Conservation (phyloP, 139 green algal genomes). For the Nannochloris sp. region DNA sequence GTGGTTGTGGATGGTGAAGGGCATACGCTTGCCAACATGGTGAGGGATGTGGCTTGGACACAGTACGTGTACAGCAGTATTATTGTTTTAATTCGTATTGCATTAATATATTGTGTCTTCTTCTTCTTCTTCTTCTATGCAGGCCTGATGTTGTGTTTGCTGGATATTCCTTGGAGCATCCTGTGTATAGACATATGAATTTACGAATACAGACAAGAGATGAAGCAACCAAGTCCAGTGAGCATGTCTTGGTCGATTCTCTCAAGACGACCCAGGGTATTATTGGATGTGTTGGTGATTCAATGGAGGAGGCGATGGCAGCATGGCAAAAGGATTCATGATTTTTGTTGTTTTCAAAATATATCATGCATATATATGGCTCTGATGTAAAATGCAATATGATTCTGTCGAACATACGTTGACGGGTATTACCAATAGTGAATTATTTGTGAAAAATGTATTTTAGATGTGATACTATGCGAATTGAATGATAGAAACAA, state of each 20-base stretch:
- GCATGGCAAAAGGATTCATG: neutral
- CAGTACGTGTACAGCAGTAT: conserved; percentile 4
- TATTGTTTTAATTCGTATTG: neutral
- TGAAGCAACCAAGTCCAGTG: conserved; percentile 8
- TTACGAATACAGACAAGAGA: conserved; percentile 18
- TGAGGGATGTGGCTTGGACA: conserved; percentile 24
- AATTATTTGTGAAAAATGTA: too few species aligned
- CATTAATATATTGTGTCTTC: neutral
- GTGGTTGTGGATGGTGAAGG: conserved; percentile 32
- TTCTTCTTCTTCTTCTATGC: neutral
- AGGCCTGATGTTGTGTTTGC: conserved; percentile 17
- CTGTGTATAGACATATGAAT: conserved; percentile 31
- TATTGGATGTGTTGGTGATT: conserved; percentile 11
- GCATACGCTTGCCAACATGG: conserved; percentile 21
- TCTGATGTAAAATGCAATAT: too few species aligned
- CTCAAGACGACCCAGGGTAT: conserved; percentile 21
- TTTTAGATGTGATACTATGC: too few species aligned
- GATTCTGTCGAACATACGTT: too few species aligned
- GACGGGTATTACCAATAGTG: too few species aligned
- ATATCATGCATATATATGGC: too few species aligned
- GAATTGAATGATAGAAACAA: too few species aligned
- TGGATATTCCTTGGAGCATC: conserved; percentile 28
- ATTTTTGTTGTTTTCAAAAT: too few species aligned
- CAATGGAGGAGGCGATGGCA: conserved; percentile 9
- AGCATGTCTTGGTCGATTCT: conserved; percentile 24